Evolutionary conservation across 306 rosid species (phyloP), one percentile per base, ranked within the genome.

Genomic region (Astragalus glycyphyllos): DNA sequence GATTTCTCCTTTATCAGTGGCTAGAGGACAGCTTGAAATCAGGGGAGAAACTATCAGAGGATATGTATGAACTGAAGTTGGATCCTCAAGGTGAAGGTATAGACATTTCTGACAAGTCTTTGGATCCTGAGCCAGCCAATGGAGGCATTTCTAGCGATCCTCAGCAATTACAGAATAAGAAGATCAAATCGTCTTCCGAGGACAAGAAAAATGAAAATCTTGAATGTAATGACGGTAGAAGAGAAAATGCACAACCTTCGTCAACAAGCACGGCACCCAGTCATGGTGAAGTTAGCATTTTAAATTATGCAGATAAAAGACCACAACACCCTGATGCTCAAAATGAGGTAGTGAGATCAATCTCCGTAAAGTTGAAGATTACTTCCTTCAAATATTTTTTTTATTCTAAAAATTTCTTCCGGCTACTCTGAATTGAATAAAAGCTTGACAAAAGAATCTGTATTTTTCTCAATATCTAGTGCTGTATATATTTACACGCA

Each of bases 21-120:
- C 74, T 94, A 48, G 95, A 90, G 68, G 98, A 90, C 65, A 74
- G 97, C 79, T 83, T 93, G 85, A 88, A 85, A 69, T 74, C 87
- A 44, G 97, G 94, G 46, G 92, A 85, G 83, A 85, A 81, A 74
- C 79, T 75, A 12, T 79, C 88, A 11, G 94, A 90, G 84, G 92
- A 87, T 71, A 68, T 77, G 79, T 90, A 87, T 75, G 31, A 41
- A 66, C 61, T 88, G 31, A 83, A 83, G 53, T 65, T 79, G 79
- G 89, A 73, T 40, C 55, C 75, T 6, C 80, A 60, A 56, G 81
- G 51, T 47, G 81, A 76, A 67, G 56, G 62, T 48, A 70, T 54
- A 32, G 29, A 62, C 1, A 7, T 11, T 49, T 62, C 61, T 49
- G 84, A 82, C 3, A 77, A 75, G 57, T 45, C 72, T 50, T 54